phyloP scores from a whole-genome alignment of 352 stramenopile species.

The Pythium brachiatum region DNA sequence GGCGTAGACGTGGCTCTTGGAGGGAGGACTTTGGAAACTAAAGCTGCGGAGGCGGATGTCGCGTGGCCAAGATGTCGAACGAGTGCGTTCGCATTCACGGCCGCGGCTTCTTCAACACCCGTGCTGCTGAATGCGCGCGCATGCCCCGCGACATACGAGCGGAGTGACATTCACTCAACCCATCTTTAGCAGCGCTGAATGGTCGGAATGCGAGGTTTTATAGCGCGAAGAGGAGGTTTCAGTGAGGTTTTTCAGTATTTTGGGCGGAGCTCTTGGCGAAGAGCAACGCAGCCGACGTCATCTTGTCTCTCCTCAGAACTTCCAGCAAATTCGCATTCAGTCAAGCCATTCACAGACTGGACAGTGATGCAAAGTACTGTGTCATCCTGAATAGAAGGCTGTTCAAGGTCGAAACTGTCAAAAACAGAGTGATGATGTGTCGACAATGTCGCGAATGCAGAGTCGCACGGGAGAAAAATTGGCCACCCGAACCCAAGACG shows the following conservation, averaged over 20 bases:
- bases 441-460: slow-evolving; percentile 13
- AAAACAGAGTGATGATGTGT: slow-evolving; percentile 17
- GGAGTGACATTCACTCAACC: slow-evolving; percentile 1
- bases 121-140: slow-evolving; percentile 14
- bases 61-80: neutral
- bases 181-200: neutral
- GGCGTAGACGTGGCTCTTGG: neutral
- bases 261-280: neutral
- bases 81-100: slow-evolving; percentile 25
- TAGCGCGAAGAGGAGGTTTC: neutral
- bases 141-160: slow-evolving; percentile 8
- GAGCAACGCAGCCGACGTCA: slow-evolving; percentile 6
- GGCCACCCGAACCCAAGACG: slow-evolving; percentile 4
- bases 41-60: neutral
- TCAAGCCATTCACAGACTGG: neutral
- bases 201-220: slow-evolving; percentile 16
- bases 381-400: slow-evolving; percentile 1
- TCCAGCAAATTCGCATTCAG: slow-evolving; percentile 25
- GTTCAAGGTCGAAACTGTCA: slow-evolving; percentile 19
- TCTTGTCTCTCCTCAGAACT: slow-evolving; percentile 9
- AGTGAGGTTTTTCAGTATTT: slow-evolving; percentile 17
- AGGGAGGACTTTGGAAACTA: slow-evolving; percentile 5
- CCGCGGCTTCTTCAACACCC: slow-evolving; percentile 1
- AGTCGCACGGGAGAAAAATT: slow-evolving; percentile 11
- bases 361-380: neutral